phyloP scores from a whole-genome alignment of 2,329 filamentous ascomycete genomes.

The Aspergillus sp. region DNA sequence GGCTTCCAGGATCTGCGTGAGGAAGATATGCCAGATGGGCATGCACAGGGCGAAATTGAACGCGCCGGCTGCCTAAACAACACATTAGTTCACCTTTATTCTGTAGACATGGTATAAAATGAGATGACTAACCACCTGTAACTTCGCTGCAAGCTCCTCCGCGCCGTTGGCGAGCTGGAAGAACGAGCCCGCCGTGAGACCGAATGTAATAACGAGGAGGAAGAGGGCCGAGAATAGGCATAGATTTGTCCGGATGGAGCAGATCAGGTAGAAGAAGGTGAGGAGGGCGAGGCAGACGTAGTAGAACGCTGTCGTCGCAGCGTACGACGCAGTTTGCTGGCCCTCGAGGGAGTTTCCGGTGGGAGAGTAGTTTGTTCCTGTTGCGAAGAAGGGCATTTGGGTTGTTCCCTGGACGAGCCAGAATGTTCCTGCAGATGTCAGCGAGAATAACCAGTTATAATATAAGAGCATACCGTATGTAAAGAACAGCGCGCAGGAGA shows the following conservation, averaged over 20 bases:
- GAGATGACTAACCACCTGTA: conserved; percentile 19
- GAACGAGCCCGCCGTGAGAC: conserved; percentile 25
- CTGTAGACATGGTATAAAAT: too few species aligned
- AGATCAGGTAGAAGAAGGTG: conserved; percentile 35
- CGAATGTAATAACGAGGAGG: conserved; percentile 32
- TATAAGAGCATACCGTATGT: conserved; percentile 42
- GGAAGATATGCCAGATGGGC: conserved; percentile 58
- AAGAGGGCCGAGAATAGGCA: conserved; percentile 35
- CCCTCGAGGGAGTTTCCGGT: conserved; percentile 32
- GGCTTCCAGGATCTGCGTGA: conserved; percentile 55
- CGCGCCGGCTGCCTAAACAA: conserved; percentile 49
- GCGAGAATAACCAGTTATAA: background rate
- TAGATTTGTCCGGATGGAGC: conserved; percentile 36
- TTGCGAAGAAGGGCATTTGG: conserved; percentile 49
- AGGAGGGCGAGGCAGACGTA: conserved; percentile 26
- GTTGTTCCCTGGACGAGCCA: conserved; percentile 53
- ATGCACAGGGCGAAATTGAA: conserved; percentile 51
- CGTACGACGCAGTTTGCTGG: conserved; percentile 24
- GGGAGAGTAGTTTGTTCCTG: conserved; percentile 46
- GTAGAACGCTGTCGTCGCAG: conserved; percentile 28
- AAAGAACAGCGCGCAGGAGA: conserved; percentile 55
- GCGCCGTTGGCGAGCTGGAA: conserved; percentile 28
- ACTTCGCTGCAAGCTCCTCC: conserved; percentile 13
- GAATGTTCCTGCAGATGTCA: conserved; percentile 42
- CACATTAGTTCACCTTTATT: too few species aligned